Evolutionary conservation across 148 eudicot genomes (phyloP).

Genomic region (Vaccinium myrtillus): DNA sequence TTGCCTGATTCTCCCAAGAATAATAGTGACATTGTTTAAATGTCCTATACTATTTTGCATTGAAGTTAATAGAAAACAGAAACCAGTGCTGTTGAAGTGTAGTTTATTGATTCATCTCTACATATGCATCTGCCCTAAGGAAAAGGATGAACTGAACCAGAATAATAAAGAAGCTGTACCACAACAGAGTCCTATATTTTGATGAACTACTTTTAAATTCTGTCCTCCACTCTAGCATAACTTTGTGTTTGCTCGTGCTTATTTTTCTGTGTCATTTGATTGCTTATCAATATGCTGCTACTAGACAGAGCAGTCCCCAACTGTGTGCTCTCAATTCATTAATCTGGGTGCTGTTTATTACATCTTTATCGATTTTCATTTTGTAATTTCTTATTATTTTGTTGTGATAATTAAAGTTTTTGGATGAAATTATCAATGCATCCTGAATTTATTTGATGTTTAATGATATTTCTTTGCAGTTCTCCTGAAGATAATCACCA

Average conservation of each 20-base stretch:
- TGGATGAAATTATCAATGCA: not conserved
- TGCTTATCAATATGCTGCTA: not conserved
- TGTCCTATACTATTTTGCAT: not conserved
- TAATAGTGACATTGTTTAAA: not conserved
- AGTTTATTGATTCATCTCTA: not conserved
- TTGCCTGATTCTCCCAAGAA: not conserved
- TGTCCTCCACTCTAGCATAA: slow-evolving; percentile 1
- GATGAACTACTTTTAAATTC: not conserved
- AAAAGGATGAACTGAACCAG: not conserved
- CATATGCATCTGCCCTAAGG: not conserved
- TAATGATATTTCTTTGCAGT: slow-evolving; percentile 32
- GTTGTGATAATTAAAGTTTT: not conserved
- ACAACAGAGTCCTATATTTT: not conserved
- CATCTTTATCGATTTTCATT: not conserved
- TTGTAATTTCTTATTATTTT: not conserved
- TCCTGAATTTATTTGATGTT: slow-evolving; percentile 13
- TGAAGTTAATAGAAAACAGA: not conserved
- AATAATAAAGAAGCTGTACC: not conserved
- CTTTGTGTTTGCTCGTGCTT: not conserved
- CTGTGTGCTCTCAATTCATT: not conserved
- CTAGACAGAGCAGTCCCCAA: not conserved
- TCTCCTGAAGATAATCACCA: slow-evolving; percentile 59
- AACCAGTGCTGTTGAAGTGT: not conserved
- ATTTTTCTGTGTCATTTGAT: not conserved
- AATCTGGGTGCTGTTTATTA: not conserved